Base-by-base conservation (phyloP, 2,329 filamentous ascomycete genomes). In the Rugonectria rugulosa region DNA sequence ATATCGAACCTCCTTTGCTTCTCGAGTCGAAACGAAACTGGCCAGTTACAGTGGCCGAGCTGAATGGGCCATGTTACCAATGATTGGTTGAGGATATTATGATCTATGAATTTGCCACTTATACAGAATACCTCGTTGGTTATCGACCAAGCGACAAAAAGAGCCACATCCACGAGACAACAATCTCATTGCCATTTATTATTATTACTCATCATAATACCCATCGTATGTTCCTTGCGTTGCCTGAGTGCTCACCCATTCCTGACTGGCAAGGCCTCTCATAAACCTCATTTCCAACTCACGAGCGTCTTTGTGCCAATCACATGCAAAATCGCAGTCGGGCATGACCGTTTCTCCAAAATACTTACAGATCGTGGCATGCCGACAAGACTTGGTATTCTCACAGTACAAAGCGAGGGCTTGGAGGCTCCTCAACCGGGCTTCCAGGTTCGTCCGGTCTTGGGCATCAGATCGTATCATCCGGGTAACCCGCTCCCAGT, bases 371-470 rank as follows among this genome's bases (percentile, higher is more conserved):
- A 96, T 91, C 20, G 88, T 72, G 42, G 83, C 81, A 68, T 98
- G 94, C 42, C 92, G 83, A 69, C 94, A 98, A 10, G 77, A 76
- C 10, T 77, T 79, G 1, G 86, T 89, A 52, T 85, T 84, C 73
- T 98, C 94, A 71, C 93, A 97, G 69, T 96, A 97, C 9, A 84
- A 76, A 2, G 93, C 84, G 14, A 98, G 78, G 23, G 86, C 82
- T 55, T 85, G 79, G 20, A 92, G 79, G 60, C 88, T 91, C 64
- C 83, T 79, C 14, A 85, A 72, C 57, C 87, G 80, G 7, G 84
- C 81, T 53, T 81, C 71, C 45, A 80, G 77, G 57, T 76, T 72
- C 14, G 66, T 66, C 26, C 73, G 70, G 20, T 76, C 74, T 67
- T 79, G 73, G 46, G 72, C 66, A 50, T 75, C 74, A 59, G 80